Conservation (phyloP, 495 filamentous ascomycete genomes). For the Penicilliopsis zonata region DNA sequence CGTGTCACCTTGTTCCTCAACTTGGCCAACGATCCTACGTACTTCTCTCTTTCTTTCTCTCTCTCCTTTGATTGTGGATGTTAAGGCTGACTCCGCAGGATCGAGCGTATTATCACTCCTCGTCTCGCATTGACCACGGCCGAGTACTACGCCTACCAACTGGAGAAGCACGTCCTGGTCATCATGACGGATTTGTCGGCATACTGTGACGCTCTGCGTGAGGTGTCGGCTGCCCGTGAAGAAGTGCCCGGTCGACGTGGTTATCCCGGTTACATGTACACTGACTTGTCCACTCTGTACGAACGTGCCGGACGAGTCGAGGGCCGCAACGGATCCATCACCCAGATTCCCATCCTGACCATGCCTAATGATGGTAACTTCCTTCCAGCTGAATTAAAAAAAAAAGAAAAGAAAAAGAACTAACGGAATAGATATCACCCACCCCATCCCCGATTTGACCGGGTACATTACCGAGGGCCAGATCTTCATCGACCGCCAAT, state of each 20-base stretch:
- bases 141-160: slow-evolving; percentile 99
- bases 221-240: slow-evolving; percentile 94
- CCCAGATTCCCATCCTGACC: slow-evolving; percentile 95
- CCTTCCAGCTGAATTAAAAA: neutral
- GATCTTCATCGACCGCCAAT: slow-evolving; percentile 92
- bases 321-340: slow-evolving; percentile 96
- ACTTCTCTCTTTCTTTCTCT: slow-evolving; percentile 16
- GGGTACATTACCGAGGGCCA: slow-evolving; percentile 99
- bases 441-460: slow-evolving; percentile 97
- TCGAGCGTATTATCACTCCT: slow-evolving; percentile 99
- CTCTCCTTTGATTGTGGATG: neutral
- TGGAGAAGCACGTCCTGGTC: slow-evolving; percentile 98
- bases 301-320: slow-evolving; percentile 97
- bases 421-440: slow-evolving; percentile 69
- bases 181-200: slow-evolving; percentile 97
- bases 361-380: slow-evolving; percentile 90
- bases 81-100: slow-evolving; percentile 37
- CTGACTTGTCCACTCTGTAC: slow-evolving; percentile 99
- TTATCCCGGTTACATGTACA: slow-evolving; percentile 99
- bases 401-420: too few species aligned
- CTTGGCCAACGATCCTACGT: slow-evolving; percentile 98
- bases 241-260: slow-evolving; percentile 99
- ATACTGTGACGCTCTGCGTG: slow-evolving; percentile 97
- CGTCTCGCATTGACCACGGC: slow-evolving; percentile 96
- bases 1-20: slow-evolving; percentile 96